Percentiles rank a stretch among this genome's conserved stretches.
phyloP scores from a whole-genome alignment of 1,139 yeast species.

The Nakaseomyces nivariensis region DNA sequence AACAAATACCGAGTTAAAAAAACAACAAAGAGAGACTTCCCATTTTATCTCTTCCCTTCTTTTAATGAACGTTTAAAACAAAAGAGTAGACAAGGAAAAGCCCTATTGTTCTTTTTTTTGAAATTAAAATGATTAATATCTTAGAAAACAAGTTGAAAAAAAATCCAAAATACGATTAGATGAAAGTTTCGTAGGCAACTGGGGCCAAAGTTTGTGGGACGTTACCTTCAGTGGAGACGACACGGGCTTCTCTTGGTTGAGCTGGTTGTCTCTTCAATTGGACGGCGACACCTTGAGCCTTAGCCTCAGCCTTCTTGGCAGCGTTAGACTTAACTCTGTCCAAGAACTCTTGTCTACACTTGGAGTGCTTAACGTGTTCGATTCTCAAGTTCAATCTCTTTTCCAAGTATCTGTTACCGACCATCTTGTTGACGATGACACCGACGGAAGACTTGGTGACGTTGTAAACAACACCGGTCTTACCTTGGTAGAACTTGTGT shows the following conservation, averaged over 20 bases:
- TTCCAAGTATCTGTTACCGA: slow-evolving; percentile 97
- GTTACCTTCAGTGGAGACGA: slow-evolving; percentile 68
- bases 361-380: slow-evolving; percentile 99
- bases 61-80: too few relatives aligned
- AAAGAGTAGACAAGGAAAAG: too few relatives aligned
- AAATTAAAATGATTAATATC: too few relatives aligned
- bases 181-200: slow-evolving; percentile 98
- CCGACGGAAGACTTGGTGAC: slow-evolving; percentile 98
- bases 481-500: slow-evolving; percentile 99
- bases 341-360: slow-evolving; percentile 98
- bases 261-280: slow-evolving; percentile 97
- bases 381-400: slow-evolving; percentile 97
- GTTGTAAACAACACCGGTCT: slow-evolving; percentile 98
- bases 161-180: slow-evolving; percentile 39
- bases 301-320: slow-evolving; percentile 87
- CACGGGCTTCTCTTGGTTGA: slow-evolving; percentile 89
- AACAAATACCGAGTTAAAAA: too few relatives aligned
- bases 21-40: too few relatives aligned
- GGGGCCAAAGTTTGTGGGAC: slow-evolving; percentile 97
- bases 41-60: too few relatives aligned
- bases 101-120: too few relatives aligned
- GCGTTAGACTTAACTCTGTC: slow-evolving; percentile 97
- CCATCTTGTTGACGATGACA: slow-evolving; percentile 95
- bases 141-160: neutral
- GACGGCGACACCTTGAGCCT: slow-evolving; percentile 85